Percentiles rank a stretch among this genome's conserved stretches.
Evolutionary conservation across 208 protist genomes (phyloP).

Genomic region (Leishmania turanica): DNA sequence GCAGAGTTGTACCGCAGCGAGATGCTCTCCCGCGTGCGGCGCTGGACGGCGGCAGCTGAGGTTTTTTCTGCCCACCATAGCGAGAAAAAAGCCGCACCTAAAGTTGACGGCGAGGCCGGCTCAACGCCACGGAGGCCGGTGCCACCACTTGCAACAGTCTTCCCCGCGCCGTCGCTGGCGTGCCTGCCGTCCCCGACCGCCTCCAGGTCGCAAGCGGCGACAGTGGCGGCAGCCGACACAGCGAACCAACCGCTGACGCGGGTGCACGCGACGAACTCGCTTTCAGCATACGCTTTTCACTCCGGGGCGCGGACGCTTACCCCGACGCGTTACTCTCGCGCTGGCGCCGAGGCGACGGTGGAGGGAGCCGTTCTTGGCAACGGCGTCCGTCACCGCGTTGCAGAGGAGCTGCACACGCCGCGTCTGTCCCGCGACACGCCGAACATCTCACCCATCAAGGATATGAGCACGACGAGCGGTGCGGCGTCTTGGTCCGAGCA

Average conservation of each 20-base stretch:
- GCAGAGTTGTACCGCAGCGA: constrained; percentile 25
- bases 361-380: constrained; percentile 22
- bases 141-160: too few species aligned
- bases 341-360: background rate
- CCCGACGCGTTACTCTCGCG: background rate
- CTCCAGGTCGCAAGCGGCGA: background rate
- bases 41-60: constrained; percentile 3
- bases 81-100: background rate
- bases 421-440: constrained; percentile 25
- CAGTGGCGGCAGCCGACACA: background rate
- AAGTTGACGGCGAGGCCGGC: background rate
- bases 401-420: constrained; percentile 5
- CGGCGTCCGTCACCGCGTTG: constrained; percentile 6
- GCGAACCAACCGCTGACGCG: background rate
- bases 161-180: background rate
- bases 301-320: background rate
- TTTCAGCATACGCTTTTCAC: constrained; percentile 13
- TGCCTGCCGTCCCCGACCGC: background rate
- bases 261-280: constrained; percentile 12
- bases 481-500: constrained; percentile 19
- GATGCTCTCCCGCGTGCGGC: constrained; percentile 22
- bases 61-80: background rate
- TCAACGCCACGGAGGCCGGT: background rate
- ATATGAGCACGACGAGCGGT: constrained; percentile 20
- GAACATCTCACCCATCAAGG: constrained; percentile 46